Base-by-base conservation (phyloP, 352 stramenopile genomes). In the Phytophthora constricta region DNA sequence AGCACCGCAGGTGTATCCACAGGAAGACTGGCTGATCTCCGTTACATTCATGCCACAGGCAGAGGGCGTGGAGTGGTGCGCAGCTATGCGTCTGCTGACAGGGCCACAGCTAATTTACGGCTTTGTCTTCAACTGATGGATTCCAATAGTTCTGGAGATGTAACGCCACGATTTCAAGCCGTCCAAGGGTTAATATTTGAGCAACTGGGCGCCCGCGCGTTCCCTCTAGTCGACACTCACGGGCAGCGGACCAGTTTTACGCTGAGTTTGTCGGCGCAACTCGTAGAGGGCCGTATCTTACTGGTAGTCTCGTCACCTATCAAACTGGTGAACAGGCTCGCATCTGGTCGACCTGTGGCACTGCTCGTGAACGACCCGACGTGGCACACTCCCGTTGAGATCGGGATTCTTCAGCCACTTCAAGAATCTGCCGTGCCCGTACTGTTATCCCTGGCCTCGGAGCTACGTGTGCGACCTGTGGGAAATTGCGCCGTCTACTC, bases 121-220 rank as follows among this genome's bases (percentile, higher is more conserved):
- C 69, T 95, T 2, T 89, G 80, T 57, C 39, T 95, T 17, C 72
- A 91, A 43, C 64, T 95, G 22, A 69, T 77, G 31, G 77, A 89
- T 34, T 60, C 79, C 3, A 73, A 77, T 23, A 58, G 19, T 41
- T 46, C 62, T 11, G 27, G 25, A 7, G 54, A 56, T 1, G 41
- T 23, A 39, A 23, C 22, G 31, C 57, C 67, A 7, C 58, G 71
- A 25, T 93, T 91, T 49, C 79, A 89, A 60, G 80, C 87, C 7
- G 74, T 95, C n/a, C 72, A 87, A 70, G 84, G 80, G n/a, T 88
- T 95, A 22, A 87, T 92, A 59, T 90, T 93, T 52, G 86, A 95
- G 59, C 82, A 93, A 41, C 46, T 95, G 1, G 86, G 86, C 1
- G 80, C 77, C 25, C 85, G 84, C 41, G 84, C 80, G 13, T 89